A percentile compares a stretch with the other conserved stretches of the same genome.
Conservation (phyloP, 2,329 filamentous ascomycete species). For the Fonsecaea pedrosoi region DNA sequence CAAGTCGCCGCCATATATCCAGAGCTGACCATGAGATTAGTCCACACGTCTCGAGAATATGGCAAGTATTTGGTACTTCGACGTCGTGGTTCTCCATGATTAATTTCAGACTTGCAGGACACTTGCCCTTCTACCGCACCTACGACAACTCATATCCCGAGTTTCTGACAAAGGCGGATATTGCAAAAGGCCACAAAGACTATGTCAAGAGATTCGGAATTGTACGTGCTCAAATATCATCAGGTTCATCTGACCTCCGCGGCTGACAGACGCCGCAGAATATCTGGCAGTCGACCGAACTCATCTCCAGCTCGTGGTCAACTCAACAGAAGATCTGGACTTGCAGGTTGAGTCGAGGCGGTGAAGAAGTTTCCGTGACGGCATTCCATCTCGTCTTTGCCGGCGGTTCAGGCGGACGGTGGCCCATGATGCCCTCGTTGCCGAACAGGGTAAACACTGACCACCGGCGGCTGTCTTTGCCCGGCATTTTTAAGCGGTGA, state of each 20-base stretch:
- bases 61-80: not conserved
- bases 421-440: constrained; percentile 41
- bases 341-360: constrained; percentile 43
- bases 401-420: constrained; percentile 39
- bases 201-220: not conserved
- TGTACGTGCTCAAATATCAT: not conserved
- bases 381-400: constrained; percentile 20
- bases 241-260: not conserved
- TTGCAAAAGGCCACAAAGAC: not conserved
- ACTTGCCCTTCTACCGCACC: not conserved
- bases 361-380: constrained; percentile 4
- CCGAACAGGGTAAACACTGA: constrained; percentile 41
- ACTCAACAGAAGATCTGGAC: constrained; percentile 46
- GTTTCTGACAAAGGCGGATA: not conserved
- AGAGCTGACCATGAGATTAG: not conserved
- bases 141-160: not conserved
- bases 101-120: not conserved
- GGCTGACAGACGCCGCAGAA: not conserved
- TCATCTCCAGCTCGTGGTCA: not conserved
- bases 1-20: not conserved
- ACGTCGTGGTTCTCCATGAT: not conserved
- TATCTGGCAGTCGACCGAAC: constrained; percentile 41
- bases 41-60: not conserved
- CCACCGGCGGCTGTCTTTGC: no score
- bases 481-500: no score